Base-by-base conservation (phyloP, 176 grass and related monocot species). In the Urochloa ruziziensis region DNA sequence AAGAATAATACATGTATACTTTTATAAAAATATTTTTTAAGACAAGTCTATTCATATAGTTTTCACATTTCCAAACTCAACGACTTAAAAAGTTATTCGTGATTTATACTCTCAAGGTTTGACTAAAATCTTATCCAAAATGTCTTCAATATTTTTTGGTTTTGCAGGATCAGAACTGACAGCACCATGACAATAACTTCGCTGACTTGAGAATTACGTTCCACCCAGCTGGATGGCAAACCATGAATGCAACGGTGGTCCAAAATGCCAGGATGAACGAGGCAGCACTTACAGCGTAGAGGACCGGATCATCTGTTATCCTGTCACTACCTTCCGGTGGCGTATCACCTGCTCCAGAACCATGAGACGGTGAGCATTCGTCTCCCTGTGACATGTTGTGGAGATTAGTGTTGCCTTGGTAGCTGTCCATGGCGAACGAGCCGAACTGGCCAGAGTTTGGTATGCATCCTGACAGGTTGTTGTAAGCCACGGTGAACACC, bases 401-500 rank as follows among this genome's bases (percentile, higher is more conserved):
- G 34, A 75, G 51, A n/a, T 57, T 57, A 7, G 34, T 57, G n/a
- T 75, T 75, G 1, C 51, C 73, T 18, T 57, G 23, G 73, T 75
- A 75, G 73, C 51, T 75, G 18, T 57, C 21, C 32, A 8, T 7
- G 21, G 19, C 10, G 12, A 75, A 75, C 24, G 33, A 37, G 30
- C 32, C 11, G 21, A 75, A 57, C 51, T 75, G 73, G n/a, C 51
- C 51, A 37, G 51, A 36, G 49, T 57, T 57, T 24, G 73, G 73
- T 57, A 57, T 37, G 51, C 73, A 75, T 37, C 73, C 73, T 37
- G 73, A 75, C 73, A 75, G 24, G 21, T 75, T 57, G 32, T 75
- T 75, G 73, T 75, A 57, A 0, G 73, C 30, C 33, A 75, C 73
- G 3, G 51, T 57, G 32, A 75, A 75, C 49, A 39, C 51, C 21